Percentiles rank a stretch among this genome's conserved stretches.
These are phyloP conservation scores for Nannochloropsis gaditana DNA, from an alignment of 108 stramenopile species.

Conservation along the genomic window DNA sequence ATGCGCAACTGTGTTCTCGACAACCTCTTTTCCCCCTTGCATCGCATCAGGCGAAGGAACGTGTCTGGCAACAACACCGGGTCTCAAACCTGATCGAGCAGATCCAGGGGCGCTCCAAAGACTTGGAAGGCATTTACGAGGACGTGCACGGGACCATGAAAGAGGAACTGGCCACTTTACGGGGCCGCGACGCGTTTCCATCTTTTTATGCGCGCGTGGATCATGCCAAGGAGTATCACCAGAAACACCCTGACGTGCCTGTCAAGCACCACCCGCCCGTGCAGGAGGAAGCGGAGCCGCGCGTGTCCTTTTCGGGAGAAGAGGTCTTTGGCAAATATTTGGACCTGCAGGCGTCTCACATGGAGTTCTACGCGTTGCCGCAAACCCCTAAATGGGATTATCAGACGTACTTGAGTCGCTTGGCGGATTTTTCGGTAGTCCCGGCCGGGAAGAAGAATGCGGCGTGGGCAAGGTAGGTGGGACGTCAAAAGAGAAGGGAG, in stretches of 20 bases:
- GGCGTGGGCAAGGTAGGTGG: slow-evolving; percentile 14
- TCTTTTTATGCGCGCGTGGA: slow-evolving; percentile 29
- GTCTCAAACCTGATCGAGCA: neutral
- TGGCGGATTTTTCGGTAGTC: slow-evolving; percentile 23
- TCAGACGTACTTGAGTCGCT: slow-evolving; percentile 27
- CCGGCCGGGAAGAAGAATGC: slow-evolving; percentile 14
- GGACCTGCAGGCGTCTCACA: slow-evolving; percentile 30
- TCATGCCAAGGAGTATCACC: slow-evolving; percentile 27
- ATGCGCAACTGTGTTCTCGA: too few relatives aligned
- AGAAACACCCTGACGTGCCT: slow-evolving; percentile 2
- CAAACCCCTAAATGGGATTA: slow-evolving; percentile 40
- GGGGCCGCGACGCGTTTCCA: neutral
- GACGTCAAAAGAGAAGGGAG: neutral
- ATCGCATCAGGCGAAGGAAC: neutral
- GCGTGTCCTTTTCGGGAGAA: slow-evolving; percentile 38
- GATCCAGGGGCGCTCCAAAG: neutral
- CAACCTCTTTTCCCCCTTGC: neutral
- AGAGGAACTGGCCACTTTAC: slow-evolving; percentile 20
- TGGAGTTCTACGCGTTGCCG: slow-evolving; percentile 20
- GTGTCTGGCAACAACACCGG: slow-evolving; percentile 21
- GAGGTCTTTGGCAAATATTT: slow-evolving; percentile 50
- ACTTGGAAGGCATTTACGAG: neutral
- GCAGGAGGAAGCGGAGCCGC: neutral
- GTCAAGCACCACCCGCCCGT: neutral
- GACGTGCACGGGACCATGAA: slow-evolving; percentile 23